Conservation (phyloP, 2,329 filamentous ascomycete species). For the Immersiporthe knoxdaviesiana region DNA sequence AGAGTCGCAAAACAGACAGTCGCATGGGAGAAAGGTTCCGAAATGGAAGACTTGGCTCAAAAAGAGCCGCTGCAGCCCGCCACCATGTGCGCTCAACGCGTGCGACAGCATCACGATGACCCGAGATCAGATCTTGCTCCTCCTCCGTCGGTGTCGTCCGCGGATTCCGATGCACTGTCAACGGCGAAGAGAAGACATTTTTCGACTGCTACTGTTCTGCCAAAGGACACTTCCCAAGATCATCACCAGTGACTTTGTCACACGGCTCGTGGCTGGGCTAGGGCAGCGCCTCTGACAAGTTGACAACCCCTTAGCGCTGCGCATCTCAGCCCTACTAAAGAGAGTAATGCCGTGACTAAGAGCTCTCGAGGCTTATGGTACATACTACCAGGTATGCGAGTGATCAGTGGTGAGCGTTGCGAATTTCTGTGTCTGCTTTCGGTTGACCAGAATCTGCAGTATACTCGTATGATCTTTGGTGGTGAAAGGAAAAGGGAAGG, state of each 20-base stretch:
- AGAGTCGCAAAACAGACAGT: background rate
- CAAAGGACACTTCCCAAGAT: too few relatives aligned
- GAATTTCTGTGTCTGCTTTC: background rate
- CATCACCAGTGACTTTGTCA: background rate
- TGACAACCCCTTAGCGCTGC: conserved; percentile 1
- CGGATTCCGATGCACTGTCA: background rate
- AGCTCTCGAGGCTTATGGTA: background rate
- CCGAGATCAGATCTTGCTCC: background rate
- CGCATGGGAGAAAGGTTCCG: background rate
- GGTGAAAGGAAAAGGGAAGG: background rate
- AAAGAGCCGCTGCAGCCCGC: background rate
- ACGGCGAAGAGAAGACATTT: background rate
- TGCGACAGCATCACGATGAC: background rate
- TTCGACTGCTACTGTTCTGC: background rate
- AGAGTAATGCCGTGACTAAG: background rate
- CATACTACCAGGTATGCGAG: background rate
- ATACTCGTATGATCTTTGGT: background rate
- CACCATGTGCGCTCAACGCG: conserved; percentile 3
- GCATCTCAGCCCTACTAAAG: background rate
- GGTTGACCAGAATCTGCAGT: background rate
- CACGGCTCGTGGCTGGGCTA: background rate
- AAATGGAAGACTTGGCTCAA: background rate
- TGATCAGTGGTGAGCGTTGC: background rate
- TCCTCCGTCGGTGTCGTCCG: background rate
- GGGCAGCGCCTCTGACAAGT: background rate